phyloP scores from a whole-genome alignment of 495 filamentous ascomycete genomes.

The Aspergillus saccharolyticus region DNA sequence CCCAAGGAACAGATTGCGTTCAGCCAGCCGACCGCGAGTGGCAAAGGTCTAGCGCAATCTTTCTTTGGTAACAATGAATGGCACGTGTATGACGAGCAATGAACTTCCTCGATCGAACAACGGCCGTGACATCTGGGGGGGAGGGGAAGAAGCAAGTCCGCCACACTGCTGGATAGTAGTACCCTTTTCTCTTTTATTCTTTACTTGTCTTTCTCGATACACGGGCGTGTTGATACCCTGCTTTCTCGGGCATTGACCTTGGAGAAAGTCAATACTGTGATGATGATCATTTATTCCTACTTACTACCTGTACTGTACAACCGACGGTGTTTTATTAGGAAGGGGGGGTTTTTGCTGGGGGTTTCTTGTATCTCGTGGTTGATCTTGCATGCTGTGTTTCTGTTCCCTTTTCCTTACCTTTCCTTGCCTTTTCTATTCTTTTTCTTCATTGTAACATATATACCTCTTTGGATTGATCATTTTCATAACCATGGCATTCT shows the following conservation, averaged over 20 bases:
- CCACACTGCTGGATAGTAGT: neutral
- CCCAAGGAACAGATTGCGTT: slow-evolving; percentile 62
- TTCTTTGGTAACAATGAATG: slow-evolving; percentile 56
- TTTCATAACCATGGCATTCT: slow-evolving; percentile 7
- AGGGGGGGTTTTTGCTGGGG: neutral
- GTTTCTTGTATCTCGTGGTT: slow-evolving; percentile 3
- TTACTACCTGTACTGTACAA: slow-evolving; percentile 23
- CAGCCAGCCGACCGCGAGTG: slow-evolving; percentile 72
- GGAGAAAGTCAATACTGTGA: slow-evolving; percentile 19
- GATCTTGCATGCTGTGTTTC: slow-evolving; percentile 7
- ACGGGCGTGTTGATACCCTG: slow-evolving; percentile 27
- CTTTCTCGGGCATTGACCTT: slow-evolving; percentile 17
- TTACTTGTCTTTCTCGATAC: slow-evolving; percentile 15
- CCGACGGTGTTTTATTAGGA: slow-evolving; percentile 18
- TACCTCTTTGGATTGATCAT: slow-evolving; percentile 9
- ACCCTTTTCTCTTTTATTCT: slow-evolving; percentile 5
- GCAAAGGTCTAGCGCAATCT: slow-evolving; percentile 53
- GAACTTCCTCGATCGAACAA: slow-evolving; percentile 2
- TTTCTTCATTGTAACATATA: slow-evolving; percentile 25
- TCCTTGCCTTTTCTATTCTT: slow-evolving; percentile 6
- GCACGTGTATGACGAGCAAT: slow-evolving; percentile 48
- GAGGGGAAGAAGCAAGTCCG: neutral
- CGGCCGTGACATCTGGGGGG: neutral
- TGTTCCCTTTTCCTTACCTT: slow-evolving; percentile 8
- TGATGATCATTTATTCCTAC: slow-evolving; percentile 18